Evolutionary conservation across 305 asterid genomes (phyloP), one percentile per base, ranked within the genome.

Genomic region (Fraxinus platypoda): DNA sequence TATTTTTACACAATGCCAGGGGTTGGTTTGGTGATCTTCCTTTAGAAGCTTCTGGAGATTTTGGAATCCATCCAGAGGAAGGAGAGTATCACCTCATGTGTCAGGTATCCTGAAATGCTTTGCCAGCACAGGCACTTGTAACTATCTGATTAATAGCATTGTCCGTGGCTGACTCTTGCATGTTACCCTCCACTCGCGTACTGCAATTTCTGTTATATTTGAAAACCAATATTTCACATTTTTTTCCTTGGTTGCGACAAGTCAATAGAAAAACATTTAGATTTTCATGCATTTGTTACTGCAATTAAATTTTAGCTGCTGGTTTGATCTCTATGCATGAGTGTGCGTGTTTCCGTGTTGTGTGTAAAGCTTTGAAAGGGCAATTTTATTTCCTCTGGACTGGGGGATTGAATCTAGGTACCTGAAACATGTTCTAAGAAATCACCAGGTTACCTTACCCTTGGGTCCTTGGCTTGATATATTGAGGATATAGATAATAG

Each of bases 11-110:
- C 90, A 97, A 94, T 88, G 93, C 99, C 75, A 93, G 98, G 89
- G 99, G 99, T 71, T 94, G 97, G 97, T 97, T 92, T 87, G 99
- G 98, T 81, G 93, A 97, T 87, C 88, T 94, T 84, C 99, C 98
- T 15, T 87, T 97, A 89, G 99, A 97, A 90, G 98, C 98, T 83
- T 97, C 99, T 82, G 99, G 99, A 79, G 99, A 97, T 91, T 97
- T 97, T 81, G 98, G 98, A 74, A 87, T 96, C 89, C 92, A 96
- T 87, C 99, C 99, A 9, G 98, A 90, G 91, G 97, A 92, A 90
- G 99, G 99, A 87, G 98, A 94, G 86, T 97, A 93, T 87, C 99
- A 97, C 86, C 90, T 97, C 52, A 97, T 97, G 99, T 97, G 98
- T 88, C 99, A 94, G 99, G 99, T 97, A 89, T 75, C 59, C 37